phyloP scores from a whole-genome alignment of 768 basidiomycete genomes.

The Boletales sp. region DNA sequence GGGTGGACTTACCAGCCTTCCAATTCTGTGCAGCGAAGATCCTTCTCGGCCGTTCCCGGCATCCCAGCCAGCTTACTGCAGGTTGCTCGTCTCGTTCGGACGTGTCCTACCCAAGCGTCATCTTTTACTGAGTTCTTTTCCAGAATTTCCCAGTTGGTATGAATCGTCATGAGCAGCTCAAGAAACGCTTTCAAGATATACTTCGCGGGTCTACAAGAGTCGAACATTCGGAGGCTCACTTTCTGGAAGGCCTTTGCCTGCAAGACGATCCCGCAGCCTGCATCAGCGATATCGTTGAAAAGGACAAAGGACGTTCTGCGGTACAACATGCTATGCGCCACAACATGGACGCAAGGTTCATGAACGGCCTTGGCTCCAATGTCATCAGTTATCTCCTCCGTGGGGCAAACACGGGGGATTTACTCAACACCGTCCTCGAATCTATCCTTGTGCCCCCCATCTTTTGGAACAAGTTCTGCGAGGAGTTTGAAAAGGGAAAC shows the following conservation, averaged over 20 bases:
- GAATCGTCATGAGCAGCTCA: constrained; percentile 12
- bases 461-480: constrained; percentile 43
- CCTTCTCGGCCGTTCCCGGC: too few relatives aligned
- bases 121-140: too few relatives aligned
- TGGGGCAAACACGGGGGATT: constrained; percentile 35
- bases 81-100: too few relatives aligned
- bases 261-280: constrained; percentile 38
- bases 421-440: constrained; percentile 35
- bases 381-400: constrained; percentile 40
- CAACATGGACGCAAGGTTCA: constrained; percentile 35
- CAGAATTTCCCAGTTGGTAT: too few relatives aligned
- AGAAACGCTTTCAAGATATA: constrained; percentile 33
- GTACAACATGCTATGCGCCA: constrained; percentile 39
- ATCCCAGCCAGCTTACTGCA: too few relatives aligned
- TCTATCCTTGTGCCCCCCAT: constrained; percentile 47
- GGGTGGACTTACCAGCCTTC: too few relatives aligned
- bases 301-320: constrained; percentile 33
- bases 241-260: constrained; percentile 45
- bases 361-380: constrained; percentile 39
- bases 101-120: too few relatives aligned
- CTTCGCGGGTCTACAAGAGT: constrained; percentile 28
- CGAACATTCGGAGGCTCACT: constrained; percentile 25
- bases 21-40: too few relatives aligned
- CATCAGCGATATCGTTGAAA: constrained; percentile 35
- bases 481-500: constrained; percentile 33